Conservation (phyloP, 495 filamentous ascomycete genomes). For the Podospora appendiculata region DNA sequence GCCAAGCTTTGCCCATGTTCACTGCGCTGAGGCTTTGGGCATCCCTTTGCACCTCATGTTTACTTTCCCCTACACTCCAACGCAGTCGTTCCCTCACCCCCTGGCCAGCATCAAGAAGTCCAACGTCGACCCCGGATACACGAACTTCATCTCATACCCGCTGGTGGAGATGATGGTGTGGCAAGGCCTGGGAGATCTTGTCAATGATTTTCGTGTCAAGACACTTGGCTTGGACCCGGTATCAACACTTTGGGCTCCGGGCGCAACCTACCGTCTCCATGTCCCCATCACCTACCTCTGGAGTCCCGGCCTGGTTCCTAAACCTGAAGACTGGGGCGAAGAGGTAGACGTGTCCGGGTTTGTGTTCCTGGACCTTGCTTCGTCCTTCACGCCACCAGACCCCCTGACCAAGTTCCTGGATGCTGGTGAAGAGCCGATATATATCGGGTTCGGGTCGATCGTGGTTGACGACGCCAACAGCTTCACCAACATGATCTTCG, state of each 20-base stretch:
- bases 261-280: slow-evolving; percentile 50
- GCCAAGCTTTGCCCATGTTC: slow-evolving; percentile 72
- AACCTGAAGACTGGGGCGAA: slow-evolving; percentile 66
- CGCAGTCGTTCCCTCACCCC: slow-evolving; percentile 63
- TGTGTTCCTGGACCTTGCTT: slow-evolving; percentile 59
- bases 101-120: slow-evolving; percentile 59
- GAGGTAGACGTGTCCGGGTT: slow-evolving; percentile 70
- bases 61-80: slow-evolving; percentile 68
- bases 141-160: slow-evolving; percentile 68
- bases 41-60: slow-evolving; percentile 79
- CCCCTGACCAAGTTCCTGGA: slow-evolving; percentile 58
- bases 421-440: slow-evolving; percentile 49
- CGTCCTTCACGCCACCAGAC: slow-evolving; percentile 54
- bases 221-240: slow-evolving; percentile 62
- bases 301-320: slow-evolving; percentile 74
- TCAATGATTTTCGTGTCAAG: slow-evolving; percentile 62
- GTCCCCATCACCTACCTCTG: slow-evolving; percentile 78
- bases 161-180: slow-evolving; percentile 75
- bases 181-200: slow-evolving; percentile 70
- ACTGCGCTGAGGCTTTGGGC: slow-evolving; percentile 73
- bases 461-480: slow-evolving; percentile 58
- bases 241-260: slow-evolving; percentile 58
- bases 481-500: slow-evolving; percentile 55
- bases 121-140: slow-evolving; percentile 50
- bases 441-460: slow-evolving; percentile 64